Conservation (phyloP, 2,329 filamentous ascomycete species). For the Parafenestella ontariensis region DNA sequence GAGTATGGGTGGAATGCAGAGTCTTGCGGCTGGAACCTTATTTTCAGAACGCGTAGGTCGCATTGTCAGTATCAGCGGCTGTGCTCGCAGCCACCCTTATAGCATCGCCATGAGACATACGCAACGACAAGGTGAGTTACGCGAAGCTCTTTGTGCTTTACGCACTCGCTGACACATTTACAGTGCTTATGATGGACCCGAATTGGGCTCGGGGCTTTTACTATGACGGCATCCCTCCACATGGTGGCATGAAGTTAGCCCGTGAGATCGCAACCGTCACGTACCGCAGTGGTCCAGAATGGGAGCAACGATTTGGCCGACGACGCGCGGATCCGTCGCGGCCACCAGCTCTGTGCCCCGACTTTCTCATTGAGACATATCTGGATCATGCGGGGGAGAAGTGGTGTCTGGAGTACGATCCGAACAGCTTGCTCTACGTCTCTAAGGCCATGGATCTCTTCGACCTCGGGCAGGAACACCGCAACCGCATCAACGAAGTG, state of each 20-base stretch:
- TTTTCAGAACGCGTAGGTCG: slow-evolving; percentile 83
- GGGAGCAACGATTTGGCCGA: slow-evolving; percentile 93
- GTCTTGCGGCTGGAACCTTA: slow-evolving; percentile 82
- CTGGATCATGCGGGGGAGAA: slow-evolving; percentile 98
- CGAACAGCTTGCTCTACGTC: slow-evolving; percentile 94
- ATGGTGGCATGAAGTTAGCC: slow-evolving; percentile 96
- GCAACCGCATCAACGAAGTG: slow-evolving; percentile 67
- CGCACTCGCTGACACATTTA: slow-evolving; percentile 10
- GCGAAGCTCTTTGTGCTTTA: neutral
- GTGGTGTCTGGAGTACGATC: slow-evolving; percentile 95
- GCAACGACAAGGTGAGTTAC: slow-evolving; percentile 73
- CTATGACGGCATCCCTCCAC: slow-evolving; percentile 80
- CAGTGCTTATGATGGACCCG: slow-evolving; percentile 96
- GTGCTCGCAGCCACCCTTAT: slow-evolving; percentile 93
- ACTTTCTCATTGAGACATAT: slow-evolving; percentile 98
- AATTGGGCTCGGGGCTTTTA: slow-evolving; percentile 97
- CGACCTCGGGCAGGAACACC: slow-evolving; percentile 79
- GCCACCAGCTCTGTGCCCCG: slow-evolving; percentile 91
- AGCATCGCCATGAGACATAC: slow-evolving; percentile 99
- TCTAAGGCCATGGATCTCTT: slow-evolving; percentile 99
- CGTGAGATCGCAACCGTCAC: slow-evolving; percentile 97
- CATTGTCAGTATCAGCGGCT: slow-evolving; percentile 90
- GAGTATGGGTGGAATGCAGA: slow-evolving; percentile 99
- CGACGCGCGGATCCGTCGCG: slow-evolving; percentile 84
- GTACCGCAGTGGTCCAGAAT: slow-evolving; percentile 94